phyloP scores from a whole-genome alignment of 371 early-diverging fungal species.

The Mortierella sp. region DNA sequence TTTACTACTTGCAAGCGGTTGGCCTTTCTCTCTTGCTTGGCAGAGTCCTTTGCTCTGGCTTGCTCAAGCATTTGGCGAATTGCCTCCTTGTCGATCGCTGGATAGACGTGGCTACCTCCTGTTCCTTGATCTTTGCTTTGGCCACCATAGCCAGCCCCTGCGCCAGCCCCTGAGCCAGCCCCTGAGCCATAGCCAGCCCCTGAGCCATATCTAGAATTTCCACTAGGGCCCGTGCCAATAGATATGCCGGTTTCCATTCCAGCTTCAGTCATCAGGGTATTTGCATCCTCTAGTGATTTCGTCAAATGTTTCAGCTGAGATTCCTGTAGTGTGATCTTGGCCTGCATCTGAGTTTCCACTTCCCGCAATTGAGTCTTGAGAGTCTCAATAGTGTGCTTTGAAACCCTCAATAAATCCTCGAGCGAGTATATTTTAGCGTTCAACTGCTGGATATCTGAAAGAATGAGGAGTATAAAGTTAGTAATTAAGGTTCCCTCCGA shows the following conservation, averaged over 20 bases:
- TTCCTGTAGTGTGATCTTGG: conserved; percentile 77
- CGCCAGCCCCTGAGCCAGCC: conserved; percentile 10
- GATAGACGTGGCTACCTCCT: conserved; percentile 7
- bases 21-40: conserved; percentile 13
- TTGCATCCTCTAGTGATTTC: conserved; percentile 69
- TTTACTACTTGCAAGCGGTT: neutral
- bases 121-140: neutral
- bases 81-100: conserved; percentile 28
- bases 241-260: conserved; percentile 49
- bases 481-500: neutral
- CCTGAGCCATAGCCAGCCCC: conserved; percentile 10
- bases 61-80: conserved; percentile 40
- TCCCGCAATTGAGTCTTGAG: conserved; percentile 80
- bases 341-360: conserved; percentile 73
- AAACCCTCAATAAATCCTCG: conserved; percentile 84
- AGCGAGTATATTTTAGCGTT: conserved; percentile 82
- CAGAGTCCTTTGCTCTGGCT: conserved; percentile 16
- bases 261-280: conserved; percentile 58
- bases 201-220: conserved; percentile 14
- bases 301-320: conserved; percentile 78
- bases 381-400: conserved; percentile 83
- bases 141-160: conserved; percentile 20
- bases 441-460: conserved; percentile 80
- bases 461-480: conserved; percentile 33
- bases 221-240: conserved; percentile 40